These are phyloP conservation scores for Cercospora sesami DNA, from an alignment of 2,329 filamentous ascomycete species.

Conservation along the genomic window DNA sequence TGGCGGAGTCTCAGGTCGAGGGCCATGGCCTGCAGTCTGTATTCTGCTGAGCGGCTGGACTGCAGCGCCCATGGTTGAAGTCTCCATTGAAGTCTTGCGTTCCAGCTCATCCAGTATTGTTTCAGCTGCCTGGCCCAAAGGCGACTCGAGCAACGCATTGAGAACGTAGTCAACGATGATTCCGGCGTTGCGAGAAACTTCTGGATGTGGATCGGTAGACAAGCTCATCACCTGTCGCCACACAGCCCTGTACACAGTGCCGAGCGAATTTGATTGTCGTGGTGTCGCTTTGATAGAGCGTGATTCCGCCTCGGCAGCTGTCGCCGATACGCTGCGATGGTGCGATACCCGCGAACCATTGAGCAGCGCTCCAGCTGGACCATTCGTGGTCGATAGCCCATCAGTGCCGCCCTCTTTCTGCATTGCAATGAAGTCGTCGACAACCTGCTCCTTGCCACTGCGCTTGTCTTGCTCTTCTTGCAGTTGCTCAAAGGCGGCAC, in stretches of 20 bases:
- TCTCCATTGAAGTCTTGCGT: slow-evolving; percentile 33
- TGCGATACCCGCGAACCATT: slow-evolving; percentile 24
- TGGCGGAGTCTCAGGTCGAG: slow-evolving; percentile 46
- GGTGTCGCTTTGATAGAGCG: slow-evolving; percentile 38
- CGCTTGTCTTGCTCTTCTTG: slow-evolving; percentile 63
- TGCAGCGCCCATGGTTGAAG: slow-evolving; percentile 22
- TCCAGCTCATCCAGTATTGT: slow-evolving; percentile 67
- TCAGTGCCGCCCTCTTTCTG: slow-evolving; percentile 18
- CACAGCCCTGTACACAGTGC: slow-evolving; percentile 87
- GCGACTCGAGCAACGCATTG: slow-evolving; percentile 72
- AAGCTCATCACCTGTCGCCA: slow-evolving; percentile 93
- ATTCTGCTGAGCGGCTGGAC: slow-evolving; percentile 32
- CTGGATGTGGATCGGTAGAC: slow-evolving; percentile 90
- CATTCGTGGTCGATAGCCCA: slow-evolving; percentile 9
- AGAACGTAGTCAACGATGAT: slow-evolving; percentile 86
- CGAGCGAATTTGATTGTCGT: slow-evolving; percentile 62
- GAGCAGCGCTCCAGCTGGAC: neutral
- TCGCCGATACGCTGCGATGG: slow-evolving; percentile 27
- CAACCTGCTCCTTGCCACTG: slow-evolving; percentile 27
- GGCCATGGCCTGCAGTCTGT: slow-evolving; percentile 47
- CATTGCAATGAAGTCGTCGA: slow-evolving; percentile 25
- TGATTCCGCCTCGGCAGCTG: slow-evolving; percentile 9
- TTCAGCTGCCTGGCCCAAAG: slow-evolving; percentile 69
- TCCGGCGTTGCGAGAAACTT: slow-evolving; percentile 81
- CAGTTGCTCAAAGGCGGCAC: slow-evolving; percentile 88